A percentile compares a stretch with the other conserved stretches of the same genome.
These are phyloP conservation scores for Lolium perenne DNA, from an alignment of 176 grass and related monocot species.

Conservation along the genomic window DNA sequence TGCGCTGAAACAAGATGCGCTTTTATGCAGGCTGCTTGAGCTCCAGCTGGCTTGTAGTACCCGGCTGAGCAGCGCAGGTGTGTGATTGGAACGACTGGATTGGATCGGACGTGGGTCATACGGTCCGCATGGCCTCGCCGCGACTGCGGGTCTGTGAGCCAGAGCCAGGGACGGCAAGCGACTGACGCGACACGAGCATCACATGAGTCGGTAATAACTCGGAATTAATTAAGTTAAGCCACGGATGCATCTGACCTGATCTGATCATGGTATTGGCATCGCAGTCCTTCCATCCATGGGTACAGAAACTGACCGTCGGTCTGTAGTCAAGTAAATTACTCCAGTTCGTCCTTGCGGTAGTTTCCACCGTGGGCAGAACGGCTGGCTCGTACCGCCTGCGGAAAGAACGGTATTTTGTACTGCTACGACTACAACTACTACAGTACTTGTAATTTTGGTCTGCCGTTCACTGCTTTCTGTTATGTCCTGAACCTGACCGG, in stretches of 20 bases:
- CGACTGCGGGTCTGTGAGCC: background rate
- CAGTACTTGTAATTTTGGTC: background rate
- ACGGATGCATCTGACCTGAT: background rate
- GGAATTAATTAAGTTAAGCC: background rate
- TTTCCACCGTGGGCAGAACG: background rate
- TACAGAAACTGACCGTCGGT: background rate
- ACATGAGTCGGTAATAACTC: background rate
- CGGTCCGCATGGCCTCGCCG: conserved; percentile 5
- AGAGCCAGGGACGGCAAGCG: background rate
- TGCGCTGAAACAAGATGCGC: no score
- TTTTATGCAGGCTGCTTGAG: no score
- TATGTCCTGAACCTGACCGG: no score
- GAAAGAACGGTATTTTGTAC: no score
- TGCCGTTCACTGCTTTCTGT: no score
- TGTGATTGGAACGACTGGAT: background rate
- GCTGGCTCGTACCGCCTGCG: background rate
- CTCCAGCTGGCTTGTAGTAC: background rate
- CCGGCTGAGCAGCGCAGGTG: background rate
- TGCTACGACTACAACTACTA: no score
- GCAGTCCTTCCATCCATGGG: background rate
- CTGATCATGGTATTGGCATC: background rate
- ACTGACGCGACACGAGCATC: conserved; percentile 13
- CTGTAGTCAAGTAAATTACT: background rate
- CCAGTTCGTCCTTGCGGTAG: background rate
- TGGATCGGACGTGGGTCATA: conserved; percentile 1